Base-by-base conservation (phyloP, 2,329 filamentous ascomycete genomes). In the Sclerotinia nivalis region DNA sequence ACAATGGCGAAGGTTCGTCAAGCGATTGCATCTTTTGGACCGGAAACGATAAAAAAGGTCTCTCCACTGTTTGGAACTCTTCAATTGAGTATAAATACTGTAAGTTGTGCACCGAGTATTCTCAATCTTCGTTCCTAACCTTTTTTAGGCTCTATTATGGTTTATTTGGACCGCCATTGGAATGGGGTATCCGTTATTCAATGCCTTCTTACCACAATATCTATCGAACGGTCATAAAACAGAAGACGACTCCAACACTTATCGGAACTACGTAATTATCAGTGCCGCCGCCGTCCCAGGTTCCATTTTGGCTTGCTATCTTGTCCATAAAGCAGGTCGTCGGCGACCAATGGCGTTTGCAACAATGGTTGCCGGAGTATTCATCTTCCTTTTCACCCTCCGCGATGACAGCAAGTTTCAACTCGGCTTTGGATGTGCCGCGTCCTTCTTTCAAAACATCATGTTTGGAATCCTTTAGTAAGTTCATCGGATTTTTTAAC, bases 191-290 rank as follows among this genome's bases (percentile, higher is more conserved):
- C 93, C 92, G 0, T 86, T 97, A 1, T 97, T 95, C 85, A 96
- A 96, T 79, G 91, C 91, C 66, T 96, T 96, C 81, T 84, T 97
- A n/a, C 93, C 93, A 0, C 91, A 96, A 74, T 96, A 96, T 77
- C 87, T 96, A 71, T 87, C 89, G 34, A 86, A 88, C 69, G 85
- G 87, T 37, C 82, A 82, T 22, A 74, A 75, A 47, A 75, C 72
- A 45, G 75, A 85, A 68, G 82, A 83, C 4, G 77, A 79, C 71
- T 71, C 77, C 58, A 81, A 82, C 31, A 87, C 88, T 0, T 96
- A 96, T 82, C 89, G 91, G 71, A 93, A 93, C 83, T 95, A 93
- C 79, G 89, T 89, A 78, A 93, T 96, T 78, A 93, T 91, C 22
- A 91, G 90, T 54, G 82, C 93, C 50, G 86, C 89, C 61, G 92